Percentiles rank a stretch among this genome's conserved stretches.
Evolutionary conservation across 2,329 filamentous ascomycete species (phyloP).

Genomic region (Botrytis squamosa): DNA sequence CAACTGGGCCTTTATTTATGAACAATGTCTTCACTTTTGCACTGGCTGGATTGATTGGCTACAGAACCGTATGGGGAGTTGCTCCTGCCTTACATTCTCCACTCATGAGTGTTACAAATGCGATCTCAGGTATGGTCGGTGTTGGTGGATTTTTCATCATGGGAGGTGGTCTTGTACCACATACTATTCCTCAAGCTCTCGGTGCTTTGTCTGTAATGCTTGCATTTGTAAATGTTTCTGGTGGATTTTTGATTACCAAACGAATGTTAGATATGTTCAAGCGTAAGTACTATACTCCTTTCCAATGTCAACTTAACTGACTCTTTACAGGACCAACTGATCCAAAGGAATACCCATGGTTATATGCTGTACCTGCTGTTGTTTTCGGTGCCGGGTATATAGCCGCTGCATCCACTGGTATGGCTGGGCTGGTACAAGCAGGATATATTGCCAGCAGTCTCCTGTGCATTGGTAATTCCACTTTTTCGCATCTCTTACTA

Average conservation of each 20-base stretch:
- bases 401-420: constrained; percentile 75
- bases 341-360: constrained; percentile 83
- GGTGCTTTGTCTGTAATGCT: constrained; percentile 78
- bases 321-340: constrained; percentile 64
- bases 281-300: constrained; percentile 45
- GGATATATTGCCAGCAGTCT: constrained; percentile 84
- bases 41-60: constrained; percentile 80
- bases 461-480: constrained; percentile 63
- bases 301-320: neutral
- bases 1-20: constrained; percentile 84
- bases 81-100: constrained; percentile 80
- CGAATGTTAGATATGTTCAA: constrained; percentile 93
- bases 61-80: constrained; percentile 86
- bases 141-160: constrained; percentile 86
- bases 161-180: constrained; percentile 74
- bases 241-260: constrained; percentile 89
- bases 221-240: constrained; percentile 84
- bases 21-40: constrained; percentile 81
- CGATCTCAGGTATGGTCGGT: constrained; percentile 79
- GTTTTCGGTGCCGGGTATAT: constrained; percentile 80
- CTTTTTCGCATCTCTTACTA: too few relatives aligned
- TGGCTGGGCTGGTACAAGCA: constrained; percentile 80
- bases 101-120: constrained; percentile 90
- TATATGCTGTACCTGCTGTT: constrained; percentile 75
- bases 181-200: constrained; percentile 74